Evolutionary conservation across 192 early-diverging fungal genomes (phyloP).

Genomic region (Coemansia sp.): DNA sequence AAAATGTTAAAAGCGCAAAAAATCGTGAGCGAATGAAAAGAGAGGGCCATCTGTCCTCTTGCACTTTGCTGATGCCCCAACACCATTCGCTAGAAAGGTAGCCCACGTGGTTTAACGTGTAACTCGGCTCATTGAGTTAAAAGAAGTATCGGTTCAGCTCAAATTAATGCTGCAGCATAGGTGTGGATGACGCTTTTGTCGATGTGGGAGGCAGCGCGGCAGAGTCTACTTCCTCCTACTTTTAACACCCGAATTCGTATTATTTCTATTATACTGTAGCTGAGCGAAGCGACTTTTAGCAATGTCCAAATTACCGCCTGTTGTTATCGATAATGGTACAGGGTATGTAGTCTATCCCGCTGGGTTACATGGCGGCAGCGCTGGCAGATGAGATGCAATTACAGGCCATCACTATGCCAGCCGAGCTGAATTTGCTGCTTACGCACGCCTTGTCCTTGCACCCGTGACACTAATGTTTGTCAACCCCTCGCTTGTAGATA

Average conservation of each 20-base stretch:
- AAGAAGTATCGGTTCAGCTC: neutral
- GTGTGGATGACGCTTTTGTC: too few species aligned
- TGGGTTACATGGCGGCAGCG: neutral
- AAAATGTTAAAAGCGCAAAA: slow-evolving; percentile 2
- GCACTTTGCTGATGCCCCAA: neutral
- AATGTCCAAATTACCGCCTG: slow-evolving; percentile 61
- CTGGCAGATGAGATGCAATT: too few species aligned
- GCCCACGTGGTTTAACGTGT: slow-evolving; percentile 2
- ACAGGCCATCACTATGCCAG: neutral
- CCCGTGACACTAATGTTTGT: neutral
- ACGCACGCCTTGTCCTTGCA: neutral
- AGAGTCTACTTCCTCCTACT: neutral
- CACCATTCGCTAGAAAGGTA: slow-evolving; percentile 6
- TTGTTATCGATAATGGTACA: slow-evolving; percentile 98
- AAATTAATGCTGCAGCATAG: neutral
- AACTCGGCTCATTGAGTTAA: neutral
- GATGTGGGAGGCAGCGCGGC: too few species aligned
- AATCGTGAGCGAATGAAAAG: slow-evolving; percentile 20
- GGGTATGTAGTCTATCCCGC: slow-evolving; percentile 59
- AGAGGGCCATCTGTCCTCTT: slow-evolving; percentile 5
- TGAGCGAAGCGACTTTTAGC: neutral
- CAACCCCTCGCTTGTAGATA: slow-evolving; percentile 50
- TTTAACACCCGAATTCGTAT: slow-evolving; percentile 5
- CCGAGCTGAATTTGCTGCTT: neutral
- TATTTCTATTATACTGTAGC: neutral